phyloP scores from a whole-genome alignment of 495 filamentous ascomycete genomes.

The Bacidia rubella region DNA sequence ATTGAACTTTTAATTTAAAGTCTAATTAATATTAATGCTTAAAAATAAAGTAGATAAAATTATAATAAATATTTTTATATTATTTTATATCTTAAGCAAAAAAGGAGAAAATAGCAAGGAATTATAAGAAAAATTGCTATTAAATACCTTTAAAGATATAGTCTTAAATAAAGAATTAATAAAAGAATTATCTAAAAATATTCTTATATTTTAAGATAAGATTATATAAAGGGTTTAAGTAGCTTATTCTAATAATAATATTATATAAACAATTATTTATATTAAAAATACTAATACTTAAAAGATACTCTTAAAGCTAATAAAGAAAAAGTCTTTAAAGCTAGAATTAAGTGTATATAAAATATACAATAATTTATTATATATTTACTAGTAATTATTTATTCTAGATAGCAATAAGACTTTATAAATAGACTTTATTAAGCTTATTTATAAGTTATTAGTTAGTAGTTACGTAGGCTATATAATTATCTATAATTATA shows the following conservation, averaged over 20 bases:
- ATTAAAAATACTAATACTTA: neutral
- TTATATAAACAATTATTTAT: slow-evolving; percentile 2
- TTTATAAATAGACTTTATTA: neutral
- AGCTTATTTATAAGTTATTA: neutral
- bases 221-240: slow-evolving; percentile 1
- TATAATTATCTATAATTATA: neutral
- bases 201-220: neutral
- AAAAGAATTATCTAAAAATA: neutral
- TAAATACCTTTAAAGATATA: neutral
- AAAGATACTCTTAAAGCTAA: neutral
- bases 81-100: neutral
- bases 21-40: neutral
- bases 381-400: neutral
- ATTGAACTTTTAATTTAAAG: too few species aligned
- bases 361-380: neutral
- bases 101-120: neutral
- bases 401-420: neutral
- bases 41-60: neutral
- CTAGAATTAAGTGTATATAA: neutral
- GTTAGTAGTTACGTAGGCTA: neutral
- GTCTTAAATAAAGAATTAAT: neutral
- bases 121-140: neutral
- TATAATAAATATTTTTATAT: neutral
- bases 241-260: neutral
- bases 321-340: neutral